Conservation (phyloP, 2,329 filamentous ascomycete species). For the Bisporella sp. region DNA sequence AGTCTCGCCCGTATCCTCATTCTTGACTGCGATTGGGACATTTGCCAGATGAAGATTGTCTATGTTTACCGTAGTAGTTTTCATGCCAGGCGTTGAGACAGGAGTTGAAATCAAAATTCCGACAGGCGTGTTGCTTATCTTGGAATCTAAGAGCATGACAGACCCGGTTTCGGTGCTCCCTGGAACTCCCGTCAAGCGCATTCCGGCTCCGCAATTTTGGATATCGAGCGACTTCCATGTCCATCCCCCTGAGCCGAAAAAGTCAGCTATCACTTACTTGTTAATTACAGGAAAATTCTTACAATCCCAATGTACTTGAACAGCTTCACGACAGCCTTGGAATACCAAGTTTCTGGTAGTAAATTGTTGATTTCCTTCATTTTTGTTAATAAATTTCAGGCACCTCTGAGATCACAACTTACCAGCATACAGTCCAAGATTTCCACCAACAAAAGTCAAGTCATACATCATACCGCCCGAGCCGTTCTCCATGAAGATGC, state of each 20-base stretch:
- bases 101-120: slow-evolving; percentile 44
- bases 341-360: slow-evolving; percentile 46
- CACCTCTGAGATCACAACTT: neutral
- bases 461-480: slow-evolving; percentile 56
- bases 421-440: slow-evolving; percentile 46
- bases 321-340: slow-evolving; percentile 20
- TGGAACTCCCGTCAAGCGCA: slow-evolving; percentile 41
- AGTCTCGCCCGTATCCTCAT: slow-evolving; percentile 55
- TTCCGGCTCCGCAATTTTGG: slow-evolving; percentile 43
- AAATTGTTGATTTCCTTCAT: slow-evolving; percentile 54
- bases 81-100: slow-evolving; percentile 48
- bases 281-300: slow-evolving; percentile 24
- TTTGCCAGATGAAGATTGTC: slow-evolving; percentile 78
- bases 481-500: slow-evolving; percentile 52
- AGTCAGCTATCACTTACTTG: slow-evolving; percentile 47
- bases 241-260: slow-evolving; percentile 54
- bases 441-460: slow-evolving; percentile 52
- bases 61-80: slow-evolving; percentile 65
- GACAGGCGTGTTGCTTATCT: slow-evolving; percentile 40
- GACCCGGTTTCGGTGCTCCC: slow-evolving; percentile 43
- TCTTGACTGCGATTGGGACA: slow-evolving; percentile 54
- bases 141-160: slow-evolving; percentile 49
- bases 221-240: slow-evolving; percentile 43
- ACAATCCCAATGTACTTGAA: neutral
- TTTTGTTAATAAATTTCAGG: neutral